These are phyloP conservation scores for Penstemon davidsonii DNA, from an alignment of 257 asterid species.

Conservation along the genomic window DNA sequence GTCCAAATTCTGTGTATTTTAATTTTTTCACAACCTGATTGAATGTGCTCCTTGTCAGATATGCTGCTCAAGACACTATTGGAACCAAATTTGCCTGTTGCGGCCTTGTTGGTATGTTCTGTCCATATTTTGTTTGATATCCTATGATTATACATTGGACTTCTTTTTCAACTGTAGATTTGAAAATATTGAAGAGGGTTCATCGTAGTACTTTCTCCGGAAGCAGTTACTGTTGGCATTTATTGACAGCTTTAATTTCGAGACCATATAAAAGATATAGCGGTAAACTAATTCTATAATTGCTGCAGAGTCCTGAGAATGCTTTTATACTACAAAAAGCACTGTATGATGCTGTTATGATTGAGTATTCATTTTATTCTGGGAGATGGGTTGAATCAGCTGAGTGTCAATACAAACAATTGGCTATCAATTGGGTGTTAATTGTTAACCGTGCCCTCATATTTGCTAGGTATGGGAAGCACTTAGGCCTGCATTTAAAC, in stretches of 20 bases:
- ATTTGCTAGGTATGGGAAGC: constrained; percentile 58
- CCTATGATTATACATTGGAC: neutral
- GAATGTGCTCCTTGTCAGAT: constrained; percentile 53
- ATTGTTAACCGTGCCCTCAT: constrained; percentile 61
- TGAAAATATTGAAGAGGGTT: constrained; percentile 17
- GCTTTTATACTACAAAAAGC: constrained; percentile 45
- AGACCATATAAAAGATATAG: neutral
- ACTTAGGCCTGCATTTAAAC: constrained; percentile 12
- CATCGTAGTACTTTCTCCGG: neutral
- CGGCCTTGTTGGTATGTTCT: constrained; percentile 57
- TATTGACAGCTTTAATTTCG: constrained; percentile 9
- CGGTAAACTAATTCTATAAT: constrained; percentile 27
- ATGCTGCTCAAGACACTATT: constrained; percentile 63
- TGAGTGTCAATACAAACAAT: constrained; percentile 40
- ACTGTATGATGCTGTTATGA: constrained; percentile 62
- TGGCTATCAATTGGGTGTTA: constrained; percentile 67
- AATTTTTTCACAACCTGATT: constrained; percentile 32
- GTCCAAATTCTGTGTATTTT: constrained; percentile 13
- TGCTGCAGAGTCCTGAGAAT: constrained; percentile 60
- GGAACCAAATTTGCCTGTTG: constrained; percentile 58
- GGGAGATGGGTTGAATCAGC: constrained; percentile 50
- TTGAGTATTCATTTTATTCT: constrained; percentile 53
- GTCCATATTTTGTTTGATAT: constrained; percentile 10
- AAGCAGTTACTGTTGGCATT: constrained; percentile 15
- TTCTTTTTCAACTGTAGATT: constrained; percentile 18